These are phyloP conservation scores for Fusarium multiceps DNA, from an alignment of 2,329 filamentous ascomycete genomes.

Conservation along the genomic window DNA sequence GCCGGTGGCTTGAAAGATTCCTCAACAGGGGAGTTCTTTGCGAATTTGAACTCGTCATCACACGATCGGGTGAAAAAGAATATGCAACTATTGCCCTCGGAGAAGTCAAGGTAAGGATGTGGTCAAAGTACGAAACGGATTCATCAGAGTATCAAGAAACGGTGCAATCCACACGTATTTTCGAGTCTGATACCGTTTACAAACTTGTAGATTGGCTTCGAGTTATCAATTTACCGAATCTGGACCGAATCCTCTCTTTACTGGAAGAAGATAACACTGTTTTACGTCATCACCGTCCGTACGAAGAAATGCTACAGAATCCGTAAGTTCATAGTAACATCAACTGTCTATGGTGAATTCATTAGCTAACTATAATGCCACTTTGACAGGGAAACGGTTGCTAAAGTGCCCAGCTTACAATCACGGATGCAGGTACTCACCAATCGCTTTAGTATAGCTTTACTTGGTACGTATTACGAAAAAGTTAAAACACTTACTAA, in stretches of 20 bases:
- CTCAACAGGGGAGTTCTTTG: not conserved
- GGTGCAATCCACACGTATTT: not conserved
- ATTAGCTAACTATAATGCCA: not conserved
- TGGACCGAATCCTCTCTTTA: not conserved
- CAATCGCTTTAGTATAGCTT: not conserved
- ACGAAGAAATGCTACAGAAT: not conserved
- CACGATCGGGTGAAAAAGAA: accelerated
- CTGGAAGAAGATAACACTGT: not conserved
- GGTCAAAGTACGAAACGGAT: accelerated
- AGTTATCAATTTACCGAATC: accelerated
- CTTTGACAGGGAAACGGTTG: not conserved
- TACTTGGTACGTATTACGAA: not conserved
- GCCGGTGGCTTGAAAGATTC: not conserved
- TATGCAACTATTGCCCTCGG: not conserved
- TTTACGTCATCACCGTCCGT: accelerated
- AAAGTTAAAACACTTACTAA: accelerated
- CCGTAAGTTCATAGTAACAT: not conserved
- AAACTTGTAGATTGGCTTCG: not conserved
- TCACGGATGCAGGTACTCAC: not conserved
- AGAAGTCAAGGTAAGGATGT: accelerated
- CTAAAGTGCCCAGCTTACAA: accelerated
- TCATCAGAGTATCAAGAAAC: accelerated
- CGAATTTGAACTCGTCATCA: not conserved
- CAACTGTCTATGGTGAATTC: too few relatives aligned
- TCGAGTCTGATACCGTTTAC: not conserved